These are phyloP conservation scores for Hirsutella rhossiliensis DNA, from an alignment of 2,329 filamentous ascomycete genomes.

Conservation along the genomic window DNA sequence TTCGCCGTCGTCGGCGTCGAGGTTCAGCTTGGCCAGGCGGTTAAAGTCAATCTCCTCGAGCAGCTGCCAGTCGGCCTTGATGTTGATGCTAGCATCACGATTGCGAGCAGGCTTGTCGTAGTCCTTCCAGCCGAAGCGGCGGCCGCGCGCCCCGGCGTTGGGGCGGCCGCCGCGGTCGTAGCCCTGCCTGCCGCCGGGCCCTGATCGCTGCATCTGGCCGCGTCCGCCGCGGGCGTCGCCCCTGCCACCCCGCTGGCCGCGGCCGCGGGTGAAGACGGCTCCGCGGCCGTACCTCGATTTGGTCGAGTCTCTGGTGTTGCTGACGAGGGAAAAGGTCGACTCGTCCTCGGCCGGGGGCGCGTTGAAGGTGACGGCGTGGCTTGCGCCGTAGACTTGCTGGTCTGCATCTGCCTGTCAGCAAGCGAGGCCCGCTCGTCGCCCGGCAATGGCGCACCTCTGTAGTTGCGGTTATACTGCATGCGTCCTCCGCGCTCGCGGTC, in stretches of 20 bases:
- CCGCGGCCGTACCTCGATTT: constrained; percentile 85
- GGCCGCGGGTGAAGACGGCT: constrained; percentile 78
- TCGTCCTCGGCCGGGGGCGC: constrained; percentile 91
- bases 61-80: constrained; percentile 90
- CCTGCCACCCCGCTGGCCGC: constrained; percentile 64
- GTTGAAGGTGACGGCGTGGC: constrained; percentile 75
- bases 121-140: constrained; percentile 96
- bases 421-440: neutral
- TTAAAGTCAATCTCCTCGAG: constrained; percentile 98
- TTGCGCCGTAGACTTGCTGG: constrained; percentile 93
- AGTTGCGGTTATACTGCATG: constrained; percentile 85
- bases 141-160: constrained; percentile 55
- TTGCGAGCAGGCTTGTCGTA: constrained; percentile 97
- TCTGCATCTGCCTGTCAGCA: constrained; percentile 37
- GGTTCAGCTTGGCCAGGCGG: constrained; percentile 86
- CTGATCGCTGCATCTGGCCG: constrained; percentile 57
- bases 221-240: constrained; percentile 49
- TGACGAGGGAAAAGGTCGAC: constrained; percentile 94
- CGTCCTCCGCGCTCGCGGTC: constrained; percentile 68
- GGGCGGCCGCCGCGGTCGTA: constrained; percentile 65
- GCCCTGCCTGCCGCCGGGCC: constrained; percentile 52
- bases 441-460: constrained; percentile 53
- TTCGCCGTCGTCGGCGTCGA: constrained; percentile 89
- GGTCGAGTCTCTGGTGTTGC: constrained; percentile 77
- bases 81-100: constrained; percentile 89